phyloP scores from a whole-genome alignment of 192 early-diverging fungal genomes.

The Backusella australiensis region DNA sequence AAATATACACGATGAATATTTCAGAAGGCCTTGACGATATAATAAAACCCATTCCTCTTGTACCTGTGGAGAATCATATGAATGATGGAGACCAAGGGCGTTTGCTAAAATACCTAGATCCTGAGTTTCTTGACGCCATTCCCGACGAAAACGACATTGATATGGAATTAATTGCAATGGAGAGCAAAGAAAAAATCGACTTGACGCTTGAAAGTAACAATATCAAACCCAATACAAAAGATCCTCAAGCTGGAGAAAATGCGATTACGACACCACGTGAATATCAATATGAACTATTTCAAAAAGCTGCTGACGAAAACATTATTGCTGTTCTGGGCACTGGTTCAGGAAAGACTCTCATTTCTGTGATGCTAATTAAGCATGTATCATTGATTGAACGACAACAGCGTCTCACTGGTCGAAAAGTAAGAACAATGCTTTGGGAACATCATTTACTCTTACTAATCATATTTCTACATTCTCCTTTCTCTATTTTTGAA shows the following conservation, averaged over 20 bases:
- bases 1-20: neutral
- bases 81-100: conserved; percentile 6
- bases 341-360: conserved; percentile 92
- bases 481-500: neutral
- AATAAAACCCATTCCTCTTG: neutral
- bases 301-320: conserved; percentile 65
- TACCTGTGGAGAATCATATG: conserved; percentile 6
- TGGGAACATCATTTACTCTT: neutral
- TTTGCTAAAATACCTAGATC: neutral
- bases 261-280: conserved; percentile 51
- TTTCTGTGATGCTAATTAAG: conserved; percentile 83
- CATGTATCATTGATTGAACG: conserved; percentile 53
- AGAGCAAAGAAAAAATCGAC: neutral
- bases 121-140: neutral
- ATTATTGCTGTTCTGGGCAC: conserved; percentile 90
- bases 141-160: neutral
- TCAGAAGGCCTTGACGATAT: neutral
- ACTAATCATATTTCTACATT: neutral
- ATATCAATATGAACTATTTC: conserved; percentile 82
- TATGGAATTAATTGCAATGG: neutral
- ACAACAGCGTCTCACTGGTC: conserved; percentile 22
- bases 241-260: neutral
- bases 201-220: neutral
- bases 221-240: neutral
- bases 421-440: conserved; percentile 31